Evolutionary conservation across 2,329 filamentous ascomycete genomes (phyloP), one percentile per base, ranked within the genome.

Genomic region (Huntiella omanensis): DNA sequence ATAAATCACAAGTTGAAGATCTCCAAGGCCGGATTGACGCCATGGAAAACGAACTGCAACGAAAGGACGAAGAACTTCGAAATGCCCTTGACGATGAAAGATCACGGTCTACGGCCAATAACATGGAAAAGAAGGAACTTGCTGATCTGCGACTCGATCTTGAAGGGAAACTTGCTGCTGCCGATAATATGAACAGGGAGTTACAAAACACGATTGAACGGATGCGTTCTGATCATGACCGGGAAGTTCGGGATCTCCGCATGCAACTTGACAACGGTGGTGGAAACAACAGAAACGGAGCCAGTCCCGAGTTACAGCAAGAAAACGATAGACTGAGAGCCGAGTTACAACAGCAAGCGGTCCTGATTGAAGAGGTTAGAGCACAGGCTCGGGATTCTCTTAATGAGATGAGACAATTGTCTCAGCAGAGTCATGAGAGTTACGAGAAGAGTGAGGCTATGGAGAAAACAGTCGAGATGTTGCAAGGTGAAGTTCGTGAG

Each of bases 361-460:
- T 80, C 48, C 73, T 91, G 2, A 93, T 86, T 0, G 81, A 92
- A 51, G 83, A 94, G 55, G 91, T 95, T 32, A 77, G 83, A 17
- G 75, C 73, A 46, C 84, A 95, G 62, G 86, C 87, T 0, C 77
- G 83, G 48, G 73, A 77, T 43, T 94, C 88, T 58, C 63, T 98
- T 38, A 71, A 75, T 51, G 91, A 98, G 61, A 98, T 96, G 91
- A 78, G 83, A 52, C 67, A 74, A 40, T 70, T 96, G 40, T 92
- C 87, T 4, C 73, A 85, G 53, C 80, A 86, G 54, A 91, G 82
- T 55, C 77, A 77, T 52, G 71, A 78, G 8, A 78, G 80, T 5
- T 80, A 83, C 59, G 85, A 93, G 53, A 80, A 79, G 53, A 87
- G 96, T 60, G 77, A 85, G 44, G 75, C 78, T 54, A 69, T 96